A percentile compares a stretch with the other conserved stretches of the same genome.
phyloP scores from a whole-genome alignment of 2,329 filamentous ascomycete species.

The Xylariaceae sp. region DNA sequence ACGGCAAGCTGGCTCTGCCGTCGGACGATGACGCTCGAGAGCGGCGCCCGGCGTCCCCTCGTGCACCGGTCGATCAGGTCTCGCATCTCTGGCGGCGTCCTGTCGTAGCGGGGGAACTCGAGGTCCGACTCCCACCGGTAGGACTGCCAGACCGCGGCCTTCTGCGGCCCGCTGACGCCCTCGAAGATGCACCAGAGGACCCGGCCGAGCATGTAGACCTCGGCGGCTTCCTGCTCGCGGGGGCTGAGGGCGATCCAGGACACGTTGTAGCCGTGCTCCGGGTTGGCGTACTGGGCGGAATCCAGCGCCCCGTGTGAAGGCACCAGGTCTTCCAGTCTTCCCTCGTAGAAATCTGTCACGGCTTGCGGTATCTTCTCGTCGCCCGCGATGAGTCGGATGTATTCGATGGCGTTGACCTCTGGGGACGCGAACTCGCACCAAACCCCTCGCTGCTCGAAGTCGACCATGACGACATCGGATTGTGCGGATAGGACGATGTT shows the following conservation, averaged over 20 bases:
- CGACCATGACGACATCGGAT: constrained; percentile 50
- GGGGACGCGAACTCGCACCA: constrained; percentile 60
- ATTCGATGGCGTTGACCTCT: constrained; percentile 57
- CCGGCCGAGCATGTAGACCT: constrained; percentile 60
- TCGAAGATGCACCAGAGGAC: constrained; percentile 61
- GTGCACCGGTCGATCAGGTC: constrained; percentile 50
- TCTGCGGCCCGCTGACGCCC: constrained; percentile 53
- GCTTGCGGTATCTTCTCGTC: constrained; percentile 41
- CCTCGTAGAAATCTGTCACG: constrained; percentile 36
- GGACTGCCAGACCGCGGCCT: constrained; percentile 54
- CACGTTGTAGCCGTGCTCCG: constrained; percentile 48
- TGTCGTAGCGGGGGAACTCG: constrained; percentile 50
- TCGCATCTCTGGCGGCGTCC: constrained; percentile 42
- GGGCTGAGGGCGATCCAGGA: constrained; percentile 51
- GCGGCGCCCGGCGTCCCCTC: constrained; percentile 38
- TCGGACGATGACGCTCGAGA: constrained; percentile 42
- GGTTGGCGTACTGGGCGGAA: constrained; percentile 43
- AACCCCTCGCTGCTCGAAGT: constrained; percentile 60
- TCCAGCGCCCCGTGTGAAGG: constrained; percentile 41
- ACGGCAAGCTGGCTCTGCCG: constrained; percentile 43
- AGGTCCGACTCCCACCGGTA: constrained; percentile 52
- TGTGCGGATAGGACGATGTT: constrained; percentile 50
- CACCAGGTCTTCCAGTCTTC: constrained; percentile 38
- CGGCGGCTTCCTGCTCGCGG: constrained; percentile 51
- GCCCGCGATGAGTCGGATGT: constrained; percentile 48